phyloP scores from a whole-genome alignment of 371 early-diverging fungal genomes.

The Syncephalastrum contaminatum region DNA sequence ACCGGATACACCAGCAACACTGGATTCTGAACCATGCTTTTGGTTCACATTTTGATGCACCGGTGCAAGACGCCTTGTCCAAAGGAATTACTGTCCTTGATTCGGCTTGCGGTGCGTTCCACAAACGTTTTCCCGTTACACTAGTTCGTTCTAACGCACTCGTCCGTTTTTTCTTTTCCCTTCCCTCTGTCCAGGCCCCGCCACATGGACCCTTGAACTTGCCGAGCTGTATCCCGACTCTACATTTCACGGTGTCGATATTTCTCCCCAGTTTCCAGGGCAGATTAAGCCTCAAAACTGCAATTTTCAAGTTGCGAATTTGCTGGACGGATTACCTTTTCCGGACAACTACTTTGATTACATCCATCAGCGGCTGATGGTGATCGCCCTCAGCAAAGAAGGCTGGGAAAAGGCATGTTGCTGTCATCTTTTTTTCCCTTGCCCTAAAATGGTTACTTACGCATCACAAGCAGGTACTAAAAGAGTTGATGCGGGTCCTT shows the following conservation, averaged over 20 bases:
- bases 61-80: not conserved
- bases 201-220: slow-evolving; percentile 15
- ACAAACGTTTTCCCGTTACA: too few relatives aligned
- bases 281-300: slow-evolving; percentile 19
- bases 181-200: slow-evolving; percentile 4
- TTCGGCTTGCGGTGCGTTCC: slow-evolving; percentile 5
- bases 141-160: not conserved
- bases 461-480: too few relatives aligned
- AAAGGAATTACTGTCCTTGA: slow-evolving; percentile 4
- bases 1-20: slow-evolving; percentile 18
- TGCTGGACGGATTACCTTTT: slow-evolving; percentile 50
- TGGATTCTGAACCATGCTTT: slow-evolving; percentile 7
- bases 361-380: slow-evolving; percentile 47
- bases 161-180: not conserved
- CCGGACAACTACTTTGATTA: slow-evolving; percentile 52
- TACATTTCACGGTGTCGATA: slow-evolving; percentile 15
- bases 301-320: slow-evolving; percentile 51
- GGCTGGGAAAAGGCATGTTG: slow-evolving; percentile 21
- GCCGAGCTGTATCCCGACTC: slow-evolving; percentile 13
- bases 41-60: slow-evolving; percentile 8
- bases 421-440: too few relatives aligned
- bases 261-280: slow-evolving; percentile 11
- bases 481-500: slow-evolving; percentile 38
- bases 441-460: too few relatives aligned
- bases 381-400: slow-evolving; percentile 20